Conservation (phyloP, 768 basidiomycete genomes). For the Terana coerulea region DNA sequence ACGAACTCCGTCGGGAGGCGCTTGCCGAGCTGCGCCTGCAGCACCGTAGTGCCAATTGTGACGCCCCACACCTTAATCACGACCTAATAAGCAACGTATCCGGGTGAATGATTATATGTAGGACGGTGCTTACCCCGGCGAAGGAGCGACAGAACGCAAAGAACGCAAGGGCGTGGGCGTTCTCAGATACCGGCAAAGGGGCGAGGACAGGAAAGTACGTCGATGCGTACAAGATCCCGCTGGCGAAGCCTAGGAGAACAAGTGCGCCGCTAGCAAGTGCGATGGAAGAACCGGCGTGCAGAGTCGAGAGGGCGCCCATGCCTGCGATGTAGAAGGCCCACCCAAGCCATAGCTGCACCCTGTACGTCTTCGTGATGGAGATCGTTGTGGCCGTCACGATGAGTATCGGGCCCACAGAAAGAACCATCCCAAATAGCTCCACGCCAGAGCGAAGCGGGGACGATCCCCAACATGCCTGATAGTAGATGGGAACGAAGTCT, state of each 20-base stretch:
- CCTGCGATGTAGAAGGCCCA: conserved; percentile 9
- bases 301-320: conserved; percentile 2
- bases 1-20: conserved; percentile 25
- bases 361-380: conserved; percentile 6
- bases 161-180: conserved; percentile 13
- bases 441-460: conserved; percentile 12
- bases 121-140: background rate
- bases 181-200: conserved; percentile 9
- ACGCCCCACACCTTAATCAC: conserved; percentile 28
- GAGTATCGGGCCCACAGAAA: conserved; percentile 3
- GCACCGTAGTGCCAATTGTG: conserved; percentile 26
- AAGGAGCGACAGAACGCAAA: conserved; percentile 19
- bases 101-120: background rate
- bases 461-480: conserved; percentile 10
- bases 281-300: background rate
- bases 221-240: conserved; percentile 5
- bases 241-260: conserved; percentile 6
- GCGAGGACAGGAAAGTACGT: conserved; percentile 14
- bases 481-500: conserved; percentile 10
- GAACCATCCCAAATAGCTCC: conserved; percentile 1
- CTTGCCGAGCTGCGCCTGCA: conserved; percentile 29
- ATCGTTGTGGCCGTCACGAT: conserved; percentile 6
- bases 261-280: conserved; percentile 6
- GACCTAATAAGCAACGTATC: background rate
- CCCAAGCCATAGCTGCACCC: conserved; percentile 11